phyloP scores from a whole-genome alignment of 2,329 filamentous ascomycete species.

The Pseudopyricularia cyperi region DNA sequence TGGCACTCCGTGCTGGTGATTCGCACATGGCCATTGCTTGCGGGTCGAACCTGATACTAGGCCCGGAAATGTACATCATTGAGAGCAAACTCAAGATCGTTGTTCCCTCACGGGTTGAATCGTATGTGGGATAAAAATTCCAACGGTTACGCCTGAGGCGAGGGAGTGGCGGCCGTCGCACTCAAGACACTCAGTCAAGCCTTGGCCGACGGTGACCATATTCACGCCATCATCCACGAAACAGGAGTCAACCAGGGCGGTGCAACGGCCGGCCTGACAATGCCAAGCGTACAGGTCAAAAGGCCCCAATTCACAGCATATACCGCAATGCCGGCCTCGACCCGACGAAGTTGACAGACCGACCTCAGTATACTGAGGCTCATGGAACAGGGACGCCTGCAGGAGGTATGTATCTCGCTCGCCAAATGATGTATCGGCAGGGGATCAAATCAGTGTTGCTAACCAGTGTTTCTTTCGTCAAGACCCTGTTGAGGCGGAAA shows the following conservation, averaged over 20 bases:
- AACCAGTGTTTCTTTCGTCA: neutral
- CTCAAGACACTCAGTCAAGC: constrained; percentile 38
- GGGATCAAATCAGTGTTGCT: neutral
- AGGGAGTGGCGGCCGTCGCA: constrained; percentile 36
- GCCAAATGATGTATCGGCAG: neutral
- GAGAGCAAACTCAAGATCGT: constrained; percentile 29
- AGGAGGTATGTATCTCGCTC: neutral
- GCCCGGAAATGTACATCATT: constrained; percentile 27
- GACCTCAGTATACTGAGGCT: constrained; percentile 27
- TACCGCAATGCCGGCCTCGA: constrained; percentile 30
- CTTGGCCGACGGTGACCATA: constrained; percentile 31
- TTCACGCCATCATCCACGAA: constrained; percentile 32
- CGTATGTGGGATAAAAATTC: constrained; percentile 35
- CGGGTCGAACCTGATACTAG: constrained; percentile 17
- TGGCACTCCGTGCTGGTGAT: constrained; percentile 30
- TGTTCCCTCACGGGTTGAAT: constrained; percentile 28
- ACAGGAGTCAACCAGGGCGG: constrained; percentile 38
- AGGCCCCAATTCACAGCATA: constrained; percentile 25
- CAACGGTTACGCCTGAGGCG: constrained; percentile 44
- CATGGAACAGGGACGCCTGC: constrained; percentile 24
- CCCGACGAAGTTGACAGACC: constrained; percentile 14
- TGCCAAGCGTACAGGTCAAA: constrained; percentile 35
- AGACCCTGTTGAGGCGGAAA: constrained; percentile 36
- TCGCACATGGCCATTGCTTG: constrained; percentile 31
- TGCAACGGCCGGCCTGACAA: constrained; percentile 35